These are phyloP conservation scores for Penicillium aurantiogriseum DNA, from an alignment of 2,329 filamentous ascomycete species.

Conservation along the genomic window DNA sequence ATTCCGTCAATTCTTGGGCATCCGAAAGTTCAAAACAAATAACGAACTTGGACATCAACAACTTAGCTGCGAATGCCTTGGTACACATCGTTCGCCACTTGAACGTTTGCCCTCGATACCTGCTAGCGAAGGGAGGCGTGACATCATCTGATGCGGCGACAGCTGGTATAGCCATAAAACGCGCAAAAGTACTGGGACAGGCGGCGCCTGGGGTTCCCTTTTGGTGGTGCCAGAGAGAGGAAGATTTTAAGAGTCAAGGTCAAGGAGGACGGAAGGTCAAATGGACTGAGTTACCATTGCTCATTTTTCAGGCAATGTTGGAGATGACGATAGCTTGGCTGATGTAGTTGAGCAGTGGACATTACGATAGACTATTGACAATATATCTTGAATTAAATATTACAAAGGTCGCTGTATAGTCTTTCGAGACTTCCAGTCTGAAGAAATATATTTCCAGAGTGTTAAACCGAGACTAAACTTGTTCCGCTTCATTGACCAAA, in stretches of 20 bases:
- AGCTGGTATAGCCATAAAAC: neutral
- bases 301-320: neutral
- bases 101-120: neutral
- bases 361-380: neutral
- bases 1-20: neutral
- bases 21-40: neutral
- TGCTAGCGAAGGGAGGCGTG: neutral
- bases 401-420: neutral
- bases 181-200: neutral
- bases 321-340: neutral
- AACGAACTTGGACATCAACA: constrained; percentile 2
- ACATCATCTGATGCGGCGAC: neutral
- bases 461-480: no score
- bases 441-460: no score
- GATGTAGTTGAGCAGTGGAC: neutral
- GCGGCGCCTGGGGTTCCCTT: neutral
- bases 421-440: no score
- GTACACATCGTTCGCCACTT: neutral
- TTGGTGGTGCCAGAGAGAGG: neutral
- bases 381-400: neutral
- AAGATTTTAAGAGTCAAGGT: neutral
- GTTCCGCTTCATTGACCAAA: no score
- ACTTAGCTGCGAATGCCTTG: neutral
- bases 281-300: neutral
- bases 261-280: neutral